Base-by-base conservation (phyloP, 1,139 yeast genomes). In the Kurtzmaniella quercitrusa region DNA sequence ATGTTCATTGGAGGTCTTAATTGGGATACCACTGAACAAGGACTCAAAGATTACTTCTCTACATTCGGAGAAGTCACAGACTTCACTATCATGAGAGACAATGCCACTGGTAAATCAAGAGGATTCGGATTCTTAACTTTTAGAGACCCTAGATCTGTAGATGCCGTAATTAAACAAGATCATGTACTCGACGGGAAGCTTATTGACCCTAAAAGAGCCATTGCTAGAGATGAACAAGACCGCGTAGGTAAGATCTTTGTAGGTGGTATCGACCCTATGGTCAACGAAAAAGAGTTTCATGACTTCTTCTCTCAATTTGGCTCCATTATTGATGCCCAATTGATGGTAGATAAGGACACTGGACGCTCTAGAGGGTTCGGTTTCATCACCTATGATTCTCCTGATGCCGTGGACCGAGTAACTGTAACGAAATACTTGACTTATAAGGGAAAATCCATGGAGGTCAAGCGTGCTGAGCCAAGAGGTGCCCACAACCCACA, bases 351-450 rank as follows among this genome's bases (percentile, higher is more conserved):
- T 65, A 94, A 93, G 66, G 98, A 93, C 62, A 89, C 98, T 7
- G 98, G 98, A 47, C 81, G 96, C 60, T 91, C 98, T 3, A 79
- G 98, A 70, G 99, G 99, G 25, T 93, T 93, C 65, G 99, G 99
- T 0, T 93, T 93, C 65, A 93, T 93, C 51, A 93, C 99, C 9
- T 93, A 86, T 64, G 98, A 93, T 59, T 81, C 95, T 23, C 96
- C 96, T 31, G 93, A 85, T 43, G 98, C 98, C 11, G 98, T 93
- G 39, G 98, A 93, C 58, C 77, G 84, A 56, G 96, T 90, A 47
- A 85, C 95, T 48, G 87, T 83, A 46, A 85, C 85, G 62, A 86
- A 87, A 66, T 88, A 82, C 59, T 77, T 90, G 51, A 81, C 85
- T 46, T 82, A 90, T 53, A 90, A 90, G 61, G 96, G 95, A 43